phyloP scores from a whole-genome alignment of 2,329 filamentous ascomycete species.

The Chrysosporium queenslandicum region DNA sequence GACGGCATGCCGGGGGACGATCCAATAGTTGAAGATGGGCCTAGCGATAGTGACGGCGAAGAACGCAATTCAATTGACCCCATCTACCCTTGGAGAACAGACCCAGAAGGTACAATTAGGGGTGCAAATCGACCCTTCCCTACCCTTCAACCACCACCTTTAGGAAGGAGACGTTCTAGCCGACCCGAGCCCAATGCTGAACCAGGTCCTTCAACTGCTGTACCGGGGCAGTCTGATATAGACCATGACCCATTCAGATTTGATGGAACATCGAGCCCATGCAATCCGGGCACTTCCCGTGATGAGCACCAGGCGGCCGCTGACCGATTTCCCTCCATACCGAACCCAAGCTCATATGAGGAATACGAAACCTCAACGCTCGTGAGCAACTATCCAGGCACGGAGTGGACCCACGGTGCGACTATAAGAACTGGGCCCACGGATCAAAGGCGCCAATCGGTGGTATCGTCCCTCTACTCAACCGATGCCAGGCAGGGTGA shows the following conservation, averaged over 20 bases:
- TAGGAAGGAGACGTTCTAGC: background rate
- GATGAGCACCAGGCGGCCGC: constrained; percentile 18
- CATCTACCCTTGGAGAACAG: constrained; percentile 2
- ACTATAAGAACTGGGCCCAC: constrained; percentile 10
- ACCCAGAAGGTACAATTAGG: constrained; percentile 7
- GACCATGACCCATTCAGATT: constrained; percentile 38
- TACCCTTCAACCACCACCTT: constrained; percentile 8
- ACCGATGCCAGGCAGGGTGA: constrained; percentile 1
- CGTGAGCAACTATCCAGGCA: background rate
- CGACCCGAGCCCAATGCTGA: constrained; percentile 20
- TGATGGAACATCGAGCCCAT: constrained; percentile 28
- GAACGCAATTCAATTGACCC: constrained; percentile 3
- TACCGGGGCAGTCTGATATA: constrained; percentile 30
- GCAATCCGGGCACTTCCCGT: constrained; percentile 12
- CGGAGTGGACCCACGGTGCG: constrained; percentile 7
- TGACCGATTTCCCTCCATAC: constrained; percentile 35
- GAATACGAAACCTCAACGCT: constrained; percentile 22
- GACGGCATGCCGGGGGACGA: constrained; percentile 14
- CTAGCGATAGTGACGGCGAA: constrained; percentile 6
- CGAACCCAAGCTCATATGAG: constrained; percentile 41
- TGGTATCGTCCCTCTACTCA: constrained; percentile 14
- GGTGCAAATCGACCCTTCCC: constrained; percentile 8
- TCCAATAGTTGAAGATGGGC: constrained; percentile 16
- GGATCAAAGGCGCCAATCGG: constrained; percentile 2
- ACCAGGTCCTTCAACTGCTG: constrained; percentile 33